These are phyloP conservation scores for Claviceps sp. DNA, from an alignment of 2,329 filamentous ascomycete species.

Conservation along the genomic window DNA sequence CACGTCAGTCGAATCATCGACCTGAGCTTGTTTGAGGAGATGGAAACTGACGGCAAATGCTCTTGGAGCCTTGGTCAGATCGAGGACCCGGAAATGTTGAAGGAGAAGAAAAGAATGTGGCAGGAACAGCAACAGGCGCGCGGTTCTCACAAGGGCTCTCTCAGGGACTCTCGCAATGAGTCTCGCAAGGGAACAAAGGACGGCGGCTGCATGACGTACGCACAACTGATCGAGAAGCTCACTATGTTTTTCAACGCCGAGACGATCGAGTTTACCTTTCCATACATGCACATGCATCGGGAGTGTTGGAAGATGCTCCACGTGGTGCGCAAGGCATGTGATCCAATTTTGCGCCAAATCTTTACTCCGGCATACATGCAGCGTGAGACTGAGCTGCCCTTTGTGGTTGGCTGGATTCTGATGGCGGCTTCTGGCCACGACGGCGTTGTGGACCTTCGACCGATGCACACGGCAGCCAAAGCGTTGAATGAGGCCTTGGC, in stretches of 20 bases:
- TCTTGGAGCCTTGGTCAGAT: conserved; percentile 7
- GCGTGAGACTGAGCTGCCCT: conserved; percentile 25
- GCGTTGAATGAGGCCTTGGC: not conserved
- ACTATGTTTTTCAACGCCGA: conserved; percentile 22
- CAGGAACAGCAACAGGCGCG: not conserved
- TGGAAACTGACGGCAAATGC: conserved; percentile 9
- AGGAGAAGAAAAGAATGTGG: conserved; percentile 3
- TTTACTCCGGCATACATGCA: conserved; percentile 23
- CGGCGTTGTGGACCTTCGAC: not conserved
- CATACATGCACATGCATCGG: conserved; percentile 28
- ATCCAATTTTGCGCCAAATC: conserved; percentile 17
- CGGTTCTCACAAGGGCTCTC: not conserved
- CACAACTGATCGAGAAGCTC: conserved; percentile 19
- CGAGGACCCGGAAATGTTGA: conserved; percentile 9
- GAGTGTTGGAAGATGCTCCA: conserved; percentile 26
- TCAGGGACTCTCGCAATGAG: not conserved
- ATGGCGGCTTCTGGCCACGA: conserved; percentile 9
- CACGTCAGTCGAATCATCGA: conserved; percentile 1
- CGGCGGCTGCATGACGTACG: conserved; percentile 6
- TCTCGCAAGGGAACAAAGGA: not conserved
- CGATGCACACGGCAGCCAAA: not conserved
- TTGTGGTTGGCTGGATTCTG: conserved; percentile 27
- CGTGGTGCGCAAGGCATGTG: conserved; percentile 16
- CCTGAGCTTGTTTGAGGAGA: conserved; percentile 1
- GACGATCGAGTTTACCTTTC: conserved; percentile 22